Percentiles rank a stretch among this genome's conserved stretches.
phyloP scores from a whole-genome alignment of 768 basidiomycete species.

The Gautieria morchelliformis region DNA sequence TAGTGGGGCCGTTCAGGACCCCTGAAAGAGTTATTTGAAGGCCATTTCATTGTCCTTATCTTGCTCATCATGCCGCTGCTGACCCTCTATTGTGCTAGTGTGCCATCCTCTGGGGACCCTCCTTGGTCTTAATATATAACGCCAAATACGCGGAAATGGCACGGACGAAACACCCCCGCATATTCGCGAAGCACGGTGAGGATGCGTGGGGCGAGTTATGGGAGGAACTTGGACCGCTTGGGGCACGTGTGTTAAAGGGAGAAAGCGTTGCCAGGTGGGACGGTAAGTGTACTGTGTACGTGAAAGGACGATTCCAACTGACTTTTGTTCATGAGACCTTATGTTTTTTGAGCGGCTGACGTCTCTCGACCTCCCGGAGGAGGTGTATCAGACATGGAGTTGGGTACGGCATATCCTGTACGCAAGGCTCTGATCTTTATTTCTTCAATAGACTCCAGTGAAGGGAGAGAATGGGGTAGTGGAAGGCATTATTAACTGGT shows the following conservation, averaged over 20 bases:
- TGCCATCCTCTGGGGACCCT: conserved; percentile 17
- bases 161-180: conserved; percentile 15
- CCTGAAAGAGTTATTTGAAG: background rate
- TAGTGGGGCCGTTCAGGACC: background rate
- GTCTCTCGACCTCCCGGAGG: conserved; percentile 13
- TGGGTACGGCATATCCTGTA: conserved; percentile 12
- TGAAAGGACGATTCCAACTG: background rate
- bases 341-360: conserved; percentile 15
- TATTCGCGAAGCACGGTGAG: conserved; percentile 14
- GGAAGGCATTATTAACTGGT: conserved; percentile 14
- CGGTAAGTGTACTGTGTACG: conserved; percentile 10
- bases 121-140: conserved; percentile 15
- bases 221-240: conserved; percentile 15
- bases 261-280: conserved; percentile 13
- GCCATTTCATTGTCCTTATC: background rate
- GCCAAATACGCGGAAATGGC: conserved; percentile 16
- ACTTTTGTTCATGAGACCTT: conserved; percentile 8
- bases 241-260: conserved; percentile 11
- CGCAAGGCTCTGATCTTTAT: background rate
- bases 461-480: conserved; percentile 11
- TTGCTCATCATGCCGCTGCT: background rate
- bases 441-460: conserved; percentile 12
- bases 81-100: conserved; percentile 3
- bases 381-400: conserved; percentile 17
- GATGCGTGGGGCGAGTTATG: conserved; percentile 18